Base-by-base conservation (phyloP, 2,329 filamentous ascomycete species). In the Colletotrichum brevisporum region DNA sequence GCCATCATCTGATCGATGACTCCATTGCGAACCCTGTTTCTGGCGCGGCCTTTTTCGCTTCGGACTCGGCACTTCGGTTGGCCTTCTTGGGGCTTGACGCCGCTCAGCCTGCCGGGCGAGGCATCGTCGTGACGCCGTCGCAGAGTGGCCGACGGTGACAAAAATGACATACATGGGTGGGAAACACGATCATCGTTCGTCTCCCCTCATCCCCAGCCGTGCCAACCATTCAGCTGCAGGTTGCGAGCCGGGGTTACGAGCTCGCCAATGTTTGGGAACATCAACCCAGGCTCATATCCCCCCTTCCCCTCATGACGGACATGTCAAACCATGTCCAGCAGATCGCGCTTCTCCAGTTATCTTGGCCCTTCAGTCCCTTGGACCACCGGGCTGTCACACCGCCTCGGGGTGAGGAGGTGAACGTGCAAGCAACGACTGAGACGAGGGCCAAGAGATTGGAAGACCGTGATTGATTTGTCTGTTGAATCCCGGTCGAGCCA, bases 1-100 rank as follows among this genome's bases (percentile, higher is more conserved):
- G 10, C 56, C 45, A 58, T 70, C 63, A 70, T 62, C 67, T 62
- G 67, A 70, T 67, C 51, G 41, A 57, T 53, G 64, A 70, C 51
- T 57, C 63, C 63, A 41, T 70, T n/a, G 52, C 45, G 47, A 67
- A 67, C 67, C 67, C 63, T 70, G 63, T 54, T 69, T 52, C 54
- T 58, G 18, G 36, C 53, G 65, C 65, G n/a, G 36, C 18, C 16
- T n/a, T 24, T 18, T 24, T 8, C 6, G 51, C 18, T 50, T 21
- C 16, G 21, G 41, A 8, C 36, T 67, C 36, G 63, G 54, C 54
- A 54, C 27, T 41, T 60, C 27, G 60, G 65, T 54, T 50, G 60
- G 55, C 21, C 26, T 51, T 69, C 50, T 5, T 53, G 55, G 56
- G 41, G 41, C 10, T 43, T 21, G 39, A 65, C 53, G 53, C 65